Evolutionary conservation across 2,329 filamentous ascomycete species (phyloP), one percentile per base, ranked within the genome.

Genomic region (Dactylellina parvicollis): DNA sequence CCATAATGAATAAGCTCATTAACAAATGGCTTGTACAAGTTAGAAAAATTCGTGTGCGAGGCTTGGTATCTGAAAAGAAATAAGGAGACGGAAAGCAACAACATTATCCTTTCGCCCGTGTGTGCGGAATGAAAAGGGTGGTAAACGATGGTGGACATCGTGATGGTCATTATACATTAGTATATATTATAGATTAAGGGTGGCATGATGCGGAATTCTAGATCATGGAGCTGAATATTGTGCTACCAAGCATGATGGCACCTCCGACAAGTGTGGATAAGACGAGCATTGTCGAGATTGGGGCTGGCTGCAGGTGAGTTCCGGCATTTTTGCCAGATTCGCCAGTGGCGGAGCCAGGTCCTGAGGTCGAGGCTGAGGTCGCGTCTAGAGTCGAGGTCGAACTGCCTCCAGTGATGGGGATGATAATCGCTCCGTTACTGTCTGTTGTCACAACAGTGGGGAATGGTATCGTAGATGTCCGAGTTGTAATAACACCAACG

Each of bases 131-230:
- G n/a, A n/a, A 14, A 20, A n/a, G 10, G 28, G 34, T 7, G 12
- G 18, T 60, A 50, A 44, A 30, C 22, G 49, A 22, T 26, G 26
- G 34, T 18, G 12, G 47, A 40, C 2, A 30, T 50, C 18, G 20
- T 36, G 10, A 22, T 42, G n/a, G 38, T 38, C 40, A 73, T 73
- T 73, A 73, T 40, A 73, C 38, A 73, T 73, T 73, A 73, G 36
- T 3, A 22, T 30, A 18, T 52, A 59, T 16, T 26, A 24, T 20
- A 34, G 36, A 44, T 12, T 20, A 42, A 56, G 50, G 4, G 10
- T 16, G 38, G 8, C 5, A 14, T 30, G 14, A n/a, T 3, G 12
- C 8, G n/a, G n/a, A 9, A 18, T 26, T n/a, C 50, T 61, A 73
- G 20, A 66, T 7, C 54, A 73, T 56, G 20, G 36, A 9, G 22